Conservation (phyloP, 2,329 filamentous ascomycete genomes). For the Exophiala sp. region DNA sequence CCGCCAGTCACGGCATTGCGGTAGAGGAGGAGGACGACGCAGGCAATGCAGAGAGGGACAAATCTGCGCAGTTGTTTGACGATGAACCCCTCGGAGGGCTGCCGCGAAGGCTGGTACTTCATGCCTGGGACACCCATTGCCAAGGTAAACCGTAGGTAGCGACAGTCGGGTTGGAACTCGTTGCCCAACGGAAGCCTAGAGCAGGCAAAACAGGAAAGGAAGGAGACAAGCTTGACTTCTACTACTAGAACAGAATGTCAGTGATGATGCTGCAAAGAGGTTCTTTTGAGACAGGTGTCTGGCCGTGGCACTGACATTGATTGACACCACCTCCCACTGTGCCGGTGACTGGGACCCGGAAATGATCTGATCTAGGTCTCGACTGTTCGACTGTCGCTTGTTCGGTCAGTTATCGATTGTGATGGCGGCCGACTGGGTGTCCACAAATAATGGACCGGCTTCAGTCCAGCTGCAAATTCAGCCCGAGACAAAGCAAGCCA, state of each 20-base stretch:
- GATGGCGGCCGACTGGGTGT: no score
- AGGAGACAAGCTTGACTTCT: not conserved
- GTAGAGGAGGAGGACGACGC: constrained; percentile 1
- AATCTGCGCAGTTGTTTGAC: not conserved
- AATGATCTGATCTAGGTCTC: not conserved
- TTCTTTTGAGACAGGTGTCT: not conserved
- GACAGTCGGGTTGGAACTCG: no score
- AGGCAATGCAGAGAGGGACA: constrained; percentile 1
- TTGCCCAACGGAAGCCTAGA: no score
- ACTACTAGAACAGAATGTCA: no score
- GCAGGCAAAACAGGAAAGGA: not conserved
- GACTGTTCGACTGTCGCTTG: not conserved
- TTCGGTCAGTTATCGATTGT: not conserved
- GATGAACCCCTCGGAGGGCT: not conserved
- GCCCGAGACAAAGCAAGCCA: not conserved
- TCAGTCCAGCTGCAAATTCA: not conserved
- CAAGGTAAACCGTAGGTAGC: no score
- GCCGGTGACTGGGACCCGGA: not conserved
- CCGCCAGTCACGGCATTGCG: constrained; percentile 2
- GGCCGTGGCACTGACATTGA: no score
- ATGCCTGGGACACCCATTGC: not conserved
- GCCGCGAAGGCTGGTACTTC: constrained; percentile 2
- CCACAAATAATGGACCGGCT: no score
- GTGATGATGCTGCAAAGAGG: not conserved
- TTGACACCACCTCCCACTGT: no score